A percentile compares a stretch with the other conserved stretches of the same genome.
phyloP scores from a whole-genome alignment of 179 eudicot species.

The Beta lomatogona region DNA sequence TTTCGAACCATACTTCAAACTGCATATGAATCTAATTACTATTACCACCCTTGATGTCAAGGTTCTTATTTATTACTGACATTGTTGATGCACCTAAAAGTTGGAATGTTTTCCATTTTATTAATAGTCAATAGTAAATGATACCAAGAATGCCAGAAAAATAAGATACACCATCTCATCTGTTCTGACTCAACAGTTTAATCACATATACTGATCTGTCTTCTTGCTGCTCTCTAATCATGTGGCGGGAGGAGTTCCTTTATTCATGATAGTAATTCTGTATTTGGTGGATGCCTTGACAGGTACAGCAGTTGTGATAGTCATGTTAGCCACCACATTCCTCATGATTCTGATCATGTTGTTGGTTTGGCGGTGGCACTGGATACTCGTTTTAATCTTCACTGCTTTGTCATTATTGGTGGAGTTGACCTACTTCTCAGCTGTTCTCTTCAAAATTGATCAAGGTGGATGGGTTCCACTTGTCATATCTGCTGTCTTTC shows the following conservation, averaged over 20 bases:
- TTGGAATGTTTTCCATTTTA: too few relatives aligned
- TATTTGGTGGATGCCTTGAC: conserved; percentile 26
- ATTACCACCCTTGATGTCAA: too few relatives aligned
- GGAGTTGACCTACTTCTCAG: conserved; percentile 85
- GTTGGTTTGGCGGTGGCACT: conserved; percentile 91
- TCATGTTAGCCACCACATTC: conserved; percentile 88
- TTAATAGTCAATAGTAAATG: too few relatives aligned
- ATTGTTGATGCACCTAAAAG: too few relatives aligned
- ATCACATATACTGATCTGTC: too few relatives aligned
- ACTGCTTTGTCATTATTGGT: conserved; percentile 69
- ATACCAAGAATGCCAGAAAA: too few relatives aligned
- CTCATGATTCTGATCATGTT: conserved; percentile 85
- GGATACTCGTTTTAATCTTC: conserved; percentile 79
- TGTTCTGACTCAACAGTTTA: too few relatives aligned
- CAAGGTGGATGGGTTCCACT: conserved; percentile 99
- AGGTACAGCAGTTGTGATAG: conserved; percentile 97
- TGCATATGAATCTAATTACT: too few relatives aligned
- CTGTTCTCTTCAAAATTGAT: conserved; percentile 83
- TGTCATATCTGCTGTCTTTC: conserved; percentile 80
- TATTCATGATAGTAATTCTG: neutral
- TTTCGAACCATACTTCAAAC: too few relatives aligned
- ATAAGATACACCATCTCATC: too few relatives aligned
- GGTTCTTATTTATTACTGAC: too few relatives aligned
- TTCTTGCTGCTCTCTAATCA: too few relatives aligned
- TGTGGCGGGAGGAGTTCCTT: neutral